Conservation (phyloP, 805 yeast species). For the Sugiyamaella lignohabitans region DNA sequence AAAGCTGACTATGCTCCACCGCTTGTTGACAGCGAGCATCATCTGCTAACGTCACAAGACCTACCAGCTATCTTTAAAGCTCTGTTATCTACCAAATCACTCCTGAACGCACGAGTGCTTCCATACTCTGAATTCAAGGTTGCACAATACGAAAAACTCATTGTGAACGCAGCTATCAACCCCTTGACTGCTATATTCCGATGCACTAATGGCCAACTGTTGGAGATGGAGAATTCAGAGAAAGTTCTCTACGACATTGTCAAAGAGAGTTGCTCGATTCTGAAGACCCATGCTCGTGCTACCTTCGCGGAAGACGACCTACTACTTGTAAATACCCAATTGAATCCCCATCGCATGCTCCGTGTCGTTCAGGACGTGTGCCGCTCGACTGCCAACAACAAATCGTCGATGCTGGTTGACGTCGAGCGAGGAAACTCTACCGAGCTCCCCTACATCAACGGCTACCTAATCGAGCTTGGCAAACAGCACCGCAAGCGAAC, state of each 20-base stretch:
- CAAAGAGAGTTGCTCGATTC: conserved; percentile 40
- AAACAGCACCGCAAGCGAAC: conserved; percentile 38
- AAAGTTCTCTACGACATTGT: conserved; percentile 39
- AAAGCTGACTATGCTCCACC: conserved; percentile 13
- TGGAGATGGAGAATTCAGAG: conserved; percentile 34
- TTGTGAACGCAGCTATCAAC: conserved; percentile 77
- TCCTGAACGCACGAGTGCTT: conserved; percentile 19
- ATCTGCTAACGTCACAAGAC: neutral
- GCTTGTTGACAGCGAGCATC: neutral
- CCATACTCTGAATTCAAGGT: conserved; percentile 42
- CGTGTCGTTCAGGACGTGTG: conserved; percentile 38
- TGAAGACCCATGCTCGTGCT: conserved; percentile 31
- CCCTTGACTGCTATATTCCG: conserved; percentile 74
- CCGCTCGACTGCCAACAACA: conserved; percentile 47
- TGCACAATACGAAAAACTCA: conserved; percentile 67
- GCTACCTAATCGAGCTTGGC: conserved; percentile 61
- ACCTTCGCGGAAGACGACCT: conserved; percentile 17
- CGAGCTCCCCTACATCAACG: conserved; percentile 80
- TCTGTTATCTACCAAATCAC: conserved; percentile 9
- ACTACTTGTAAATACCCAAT: conserved; percentile 6
- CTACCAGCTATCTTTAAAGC: conserved; percentile 5
- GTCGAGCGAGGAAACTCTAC: conserved; percentile 47
- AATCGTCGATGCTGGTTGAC: conserved; percentile 70
- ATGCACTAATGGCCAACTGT: conserved; percentile 70
- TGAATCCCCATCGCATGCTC: conserved; percentile 30